Evolutionary conservation across 2,329 filamentous ascomycete species (phyloP), one percentile per base, ranked within the genome.

Genomic region (Diaporthe sp.): DNA sequence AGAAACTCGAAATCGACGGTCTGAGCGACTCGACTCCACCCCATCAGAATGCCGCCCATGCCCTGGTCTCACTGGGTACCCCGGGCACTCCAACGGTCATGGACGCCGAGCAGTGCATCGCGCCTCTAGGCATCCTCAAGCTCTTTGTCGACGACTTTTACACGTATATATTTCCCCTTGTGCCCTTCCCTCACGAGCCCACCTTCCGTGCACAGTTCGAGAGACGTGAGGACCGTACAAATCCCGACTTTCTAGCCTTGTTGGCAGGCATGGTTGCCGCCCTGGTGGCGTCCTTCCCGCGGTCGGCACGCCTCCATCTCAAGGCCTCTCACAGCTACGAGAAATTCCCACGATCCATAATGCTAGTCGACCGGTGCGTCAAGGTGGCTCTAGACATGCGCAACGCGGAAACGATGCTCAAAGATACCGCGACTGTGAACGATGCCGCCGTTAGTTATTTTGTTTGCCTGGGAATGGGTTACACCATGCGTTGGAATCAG

Each of bases 111-210:
- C 86, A 89, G 2, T 74, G 75, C 28, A 95, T 96, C 76, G 93
- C 92, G 54, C 92, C 93, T 0, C 87, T 92, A 82, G 89, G 90
- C 10, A 90, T 92, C 15, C 85, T 96, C 70, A 89, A 93, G 78
- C 87, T 92, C 2, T 86, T 95, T 22, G 89, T 96, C 74, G 92
- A 95, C 81, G 94, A 96, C 84, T 96, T 94, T 87, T 96, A 95
- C 83, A 95, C 92, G 25, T 95, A 95, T 81, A 92, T 95, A 71
- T 93, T 95, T 78, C 94, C 94, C 1, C 87, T 96, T 12, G 90
- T 90, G 74, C 94, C 94, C 0, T 95, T 96, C 74, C 94, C 94
- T 0, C 94, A 96, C 82, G 93, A 95, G 80, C 93, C 93, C 0
- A 93, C 92, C 5, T 95, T 96, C 81, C 89, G 93, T 30, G 89